phyloP scores from a whole-genome alignment of 495 filamentous ascomycete genomes.

The Podospora tetraspora region DNA sequence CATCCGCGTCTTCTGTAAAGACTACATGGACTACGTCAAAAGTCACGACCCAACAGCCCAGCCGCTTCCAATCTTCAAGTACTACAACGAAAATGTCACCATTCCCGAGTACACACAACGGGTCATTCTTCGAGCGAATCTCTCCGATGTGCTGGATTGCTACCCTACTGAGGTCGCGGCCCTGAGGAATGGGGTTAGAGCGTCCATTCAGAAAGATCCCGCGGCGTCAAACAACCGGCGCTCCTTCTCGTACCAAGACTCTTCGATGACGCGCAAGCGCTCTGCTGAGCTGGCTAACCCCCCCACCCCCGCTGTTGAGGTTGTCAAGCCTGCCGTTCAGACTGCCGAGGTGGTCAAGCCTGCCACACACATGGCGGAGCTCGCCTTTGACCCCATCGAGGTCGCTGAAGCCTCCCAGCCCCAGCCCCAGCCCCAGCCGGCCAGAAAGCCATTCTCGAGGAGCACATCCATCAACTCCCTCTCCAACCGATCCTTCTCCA shows the following conservation, averaged over 20 bases:
- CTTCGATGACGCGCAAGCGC: neutral
- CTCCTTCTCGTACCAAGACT: neutral
- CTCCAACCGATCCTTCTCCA: neutral
- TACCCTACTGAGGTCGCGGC: conserved; percentile 19
- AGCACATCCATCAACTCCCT: neutral
- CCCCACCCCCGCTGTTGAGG: neutral
- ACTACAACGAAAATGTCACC: conserved; percentile 41
- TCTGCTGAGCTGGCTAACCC: neutral
- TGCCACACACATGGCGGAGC: neutral
- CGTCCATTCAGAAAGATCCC: neutral
- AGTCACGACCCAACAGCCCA: conserved; percentile 13
- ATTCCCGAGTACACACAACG: conserved; percentile 33
- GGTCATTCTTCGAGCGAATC: conserved; percentile 36
- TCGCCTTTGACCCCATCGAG: conserved; percentile 4
- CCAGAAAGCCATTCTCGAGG: neutral
- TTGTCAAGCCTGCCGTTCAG: neutral
- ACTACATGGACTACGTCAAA: conserved; percentile 39
- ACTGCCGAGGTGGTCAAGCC: neutral
- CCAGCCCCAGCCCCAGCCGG: neutral
- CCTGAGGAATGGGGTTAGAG: neutral
- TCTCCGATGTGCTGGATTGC: conserved; percentile 22
- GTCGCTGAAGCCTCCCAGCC: neutral
- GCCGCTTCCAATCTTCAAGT: conserved; percentile 35
- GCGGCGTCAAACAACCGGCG: neutral
- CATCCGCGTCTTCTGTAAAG: conserved; percentile 45